Evolutionary conservation across 495 filamentous ascomycete genomes (phyloP).

Genomic region (Aspergillus haitiensis): DNA sequence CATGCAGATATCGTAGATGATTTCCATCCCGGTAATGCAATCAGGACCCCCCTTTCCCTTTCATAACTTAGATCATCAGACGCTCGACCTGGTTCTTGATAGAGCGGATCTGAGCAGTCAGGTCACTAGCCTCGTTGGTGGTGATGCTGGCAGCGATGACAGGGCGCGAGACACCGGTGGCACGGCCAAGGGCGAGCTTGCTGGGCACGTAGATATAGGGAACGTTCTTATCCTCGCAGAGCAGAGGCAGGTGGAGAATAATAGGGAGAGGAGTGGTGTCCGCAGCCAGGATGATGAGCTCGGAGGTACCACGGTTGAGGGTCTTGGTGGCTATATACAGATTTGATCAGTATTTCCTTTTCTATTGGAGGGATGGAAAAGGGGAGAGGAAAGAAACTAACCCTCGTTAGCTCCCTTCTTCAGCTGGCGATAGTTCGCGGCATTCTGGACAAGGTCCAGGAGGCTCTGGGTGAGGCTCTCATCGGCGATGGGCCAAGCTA

Average conservation of each 20-base stretch:
- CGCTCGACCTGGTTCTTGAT: slow-evolving; percentile 96
- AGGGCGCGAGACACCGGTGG: slow-evolving; percentile 71
- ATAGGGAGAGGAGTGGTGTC: slow-evolving; percentile 87
- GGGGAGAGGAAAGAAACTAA: slow-evolving; percentile 14
- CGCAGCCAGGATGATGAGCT: slow-evolving; percentile 85
- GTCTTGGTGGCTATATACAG: slow-evolving; percentile 70
- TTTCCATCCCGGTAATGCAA: background rate
- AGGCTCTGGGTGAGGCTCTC: slow-evolving; percentile 73
- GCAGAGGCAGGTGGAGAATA: slow-evolving; percentile 85
- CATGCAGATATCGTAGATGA: too few relatives aligned
- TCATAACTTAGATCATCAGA: slow-evolving; percentile 76
- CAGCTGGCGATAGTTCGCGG: slow-evolving; percentile 76
- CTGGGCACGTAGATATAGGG: slow-evolving; percentile 62
- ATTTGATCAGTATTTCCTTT: background rate
- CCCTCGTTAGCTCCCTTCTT: slow-evolving; percentile 75
- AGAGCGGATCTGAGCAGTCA: slow-evolving; percentile 77
- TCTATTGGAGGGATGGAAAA: background rate
- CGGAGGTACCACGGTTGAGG: slow-evolving; percentile 82
- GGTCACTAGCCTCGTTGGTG: slow-evolving; percentile 88
- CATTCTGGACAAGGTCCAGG: slow-evolving; percentile 86
- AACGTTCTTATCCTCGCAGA: slow-evolving; percentile 83
- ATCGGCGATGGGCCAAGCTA: slow-evolving; percentile 91
- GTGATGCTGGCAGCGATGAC: slow-evolving; percentile 89
- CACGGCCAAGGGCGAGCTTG: slow-evolving; percentile 75
- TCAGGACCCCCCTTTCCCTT: background rate